Percentiles rank a stretch among this genome's conserved stretches.
These are phyloP conservation scores for Vigna hirtella DNA, from an alignment of 306 rosid species.

Conservation along the genomic window DNA sequence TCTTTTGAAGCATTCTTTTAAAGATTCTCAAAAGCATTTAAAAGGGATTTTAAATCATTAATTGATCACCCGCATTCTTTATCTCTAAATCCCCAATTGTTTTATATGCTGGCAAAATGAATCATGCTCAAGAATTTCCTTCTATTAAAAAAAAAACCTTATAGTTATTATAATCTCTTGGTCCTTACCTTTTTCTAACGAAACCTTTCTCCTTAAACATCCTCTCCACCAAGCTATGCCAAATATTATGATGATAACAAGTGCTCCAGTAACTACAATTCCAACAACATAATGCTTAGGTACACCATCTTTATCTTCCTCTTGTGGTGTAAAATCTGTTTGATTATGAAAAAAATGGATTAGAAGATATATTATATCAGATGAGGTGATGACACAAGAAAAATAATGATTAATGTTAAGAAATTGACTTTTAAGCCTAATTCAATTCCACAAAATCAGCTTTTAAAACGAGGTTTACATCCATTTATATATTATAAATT, in stretches of 20 bases:
- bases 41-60: conserved; percentile 6
- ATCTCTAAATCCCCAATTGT: background rate
- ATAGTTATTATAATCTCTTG: background rate
- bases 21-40: background rate
- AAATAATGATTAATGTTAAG: background rate
- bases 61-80: no score
- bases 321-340: conserved; percentile 47
- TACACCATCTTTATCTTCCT: conserved; percentile 25
- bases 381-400: background rate
- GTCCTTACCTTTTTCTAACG: conserved; percentile 46
- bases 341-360: background rate
- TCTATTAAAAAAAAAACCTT: no score
- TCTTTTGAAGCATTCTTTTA: background rate
- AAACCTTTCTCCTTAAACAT: conserved; percentile 31
- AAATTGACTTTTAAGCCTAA: no score
- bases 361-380: background rate
- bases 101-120: background rate
- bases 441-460: no score
- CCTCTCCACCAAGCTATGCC: conserved; percentile 49
- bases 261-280: conserved; percentile 47
- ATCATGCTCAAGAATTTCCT: no score
- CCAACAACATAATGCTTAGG: conserved; percentile 37
- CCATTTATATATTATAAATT: no score
- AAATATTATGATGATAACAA: conserved; percentile 32
- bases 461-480: no score